Evolutionary conservation across 1,139 yeast genomes (phyloP).

Genomic region (Taiozyma sp.): DNA sequence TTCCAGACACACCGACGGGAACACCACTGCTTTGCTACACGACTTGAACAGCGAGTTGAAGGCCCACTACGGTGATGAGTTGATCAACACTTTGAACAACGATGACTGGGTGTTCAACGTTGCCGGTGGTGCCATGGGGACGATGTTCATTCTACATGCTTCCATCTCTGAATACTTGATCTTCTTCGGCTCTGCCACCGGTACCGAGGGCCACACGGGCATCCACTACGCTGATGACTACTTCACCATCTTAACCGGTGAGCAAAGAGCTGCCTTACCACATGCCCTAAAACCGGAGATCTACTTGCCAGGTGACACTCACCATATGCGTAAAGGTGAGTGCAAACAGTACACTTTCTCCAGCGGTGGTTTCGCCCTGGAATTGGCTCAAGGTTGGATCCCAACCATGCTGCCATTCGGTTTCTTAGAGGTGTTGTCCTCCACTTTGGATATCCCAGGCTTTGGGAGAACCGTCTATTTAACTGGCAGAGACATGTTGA

Average conservation of each 20-base stretch:
- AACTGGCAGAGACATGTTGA: conserved; percentile 75
- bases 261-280: conserved; percentile 68
- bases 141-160: conserved; percentile 93
- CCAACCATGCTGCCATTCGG: conserved; percentile 98
- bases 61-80: conserved; percentile 59
- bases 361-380: conserved; percentile 78
- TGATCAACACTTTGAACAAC: conserved; percentile 62
- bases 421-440: conserved; percentile 69
- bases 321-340: conserved; percentile 68
- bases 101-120: conserved; percentile 95
- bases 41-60: conserved; percentile 59
- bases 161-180: conserved; percentile 92
- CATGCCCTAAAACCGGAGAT: conserved; percentile 57
- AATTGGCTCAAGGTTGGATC: conserved; percentile 98
- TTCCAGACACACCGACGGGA: conserved; percentile 47
- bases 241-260: conserved; percentile 82
- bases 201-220: conserved; percentile 96
- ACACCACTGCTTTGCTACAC: conserved; percentile 56
- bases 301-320: conserved; percentile 78
- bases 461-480: conserved; percentile 63
- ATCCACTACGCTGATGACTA: conserved; percentile 96
- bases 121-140: conserved; percentile 99
- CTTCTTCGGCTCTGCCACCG: conserved; percentile 82
- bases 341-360: conserved; percentile 88
- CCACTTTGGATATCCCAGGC: conserved; percentile 76